Percentiles rank a stretch among this genome's conserved stretches.
These are phyloP conservation scores for Alternaria dauci DNA, from an alignment of 2,329 filamentous ascomycete species.

Conservation along the genomic window DNA sequence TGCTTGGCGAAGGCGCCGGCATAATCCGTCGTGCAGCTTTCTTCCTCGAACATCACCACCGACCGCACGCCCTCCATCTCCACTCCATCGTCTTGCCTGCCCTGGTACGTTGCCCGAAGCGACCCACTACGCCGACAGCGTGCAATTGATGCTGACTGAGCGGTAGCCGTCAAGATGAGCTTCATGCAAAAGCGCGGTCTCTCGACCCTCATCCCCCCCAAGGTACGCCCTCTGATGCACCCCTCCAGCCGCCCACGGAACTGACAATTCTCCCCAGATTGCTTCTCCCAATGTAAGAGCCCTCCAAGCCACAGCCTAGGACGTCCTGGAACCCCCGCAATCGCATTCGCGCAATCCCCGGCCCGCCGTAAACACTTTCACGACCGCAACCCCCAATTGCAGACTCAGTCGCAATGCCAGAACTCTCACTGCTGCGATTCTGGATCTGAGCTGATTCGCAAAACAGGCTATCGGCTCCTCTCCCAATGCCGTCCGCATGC, in stretches of 20 bases:
- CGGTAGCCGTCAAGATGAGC: slow-evolving; percentile 76
- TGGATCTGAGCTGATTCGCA: slow-evolving; percentile 29
- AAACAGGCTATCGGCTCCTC: slow-evolving; percentile 88
- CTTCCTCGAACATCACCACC: slow-evolving; percentile 42
- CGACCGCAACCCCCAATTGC: slow-evolving; percentile 3
- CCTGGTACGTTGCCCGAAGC: slow-evolving; percentile 39
- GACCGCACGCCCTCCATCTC: slow-evolving; percentile 43
- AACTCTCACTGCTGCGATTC: background rate
- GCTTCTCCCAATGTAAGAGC: slow-evolving; percentile 82
- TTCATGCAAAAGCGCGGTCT: slow-evolving; percentile 89
- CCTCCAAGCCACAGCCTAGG: slow-evolving; percentile 14
- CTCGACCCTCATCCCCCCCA: slow-evolving; percentile 98
- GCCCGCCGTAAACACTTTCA: slow-evolving; percentile 29
- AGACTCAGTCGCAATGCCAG: background rate
- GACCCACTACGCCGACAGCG: slow-evolving; percentile 16
- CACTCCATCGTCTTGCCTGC: slow-evolving; percentile 48
- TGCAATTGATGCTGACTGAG: slow-evolving; percentile 51
- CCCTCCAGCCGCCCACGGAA: slow-evolving; percentile 18
- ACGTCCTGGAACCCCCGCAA: slow-evolving; percentile 19
- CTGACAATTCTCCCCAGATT: slow-evolving; percentile 66
- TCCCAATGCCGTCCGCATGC: slow-evolving; percentile 96
- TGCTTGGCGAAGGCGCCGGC: slow-evolving; percentile 32
- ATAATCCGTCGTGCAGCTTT: slow-evolving; percentile 43
- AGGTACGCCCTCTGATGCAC: slow-evolving; percentile 68
- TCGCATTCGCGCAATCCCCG: slow-evolving; percentile 15